phyloP scores from a whole-genome alignment of 495 filamentous ascomycete genomes.

The Apodospora peruviana region DNA sequence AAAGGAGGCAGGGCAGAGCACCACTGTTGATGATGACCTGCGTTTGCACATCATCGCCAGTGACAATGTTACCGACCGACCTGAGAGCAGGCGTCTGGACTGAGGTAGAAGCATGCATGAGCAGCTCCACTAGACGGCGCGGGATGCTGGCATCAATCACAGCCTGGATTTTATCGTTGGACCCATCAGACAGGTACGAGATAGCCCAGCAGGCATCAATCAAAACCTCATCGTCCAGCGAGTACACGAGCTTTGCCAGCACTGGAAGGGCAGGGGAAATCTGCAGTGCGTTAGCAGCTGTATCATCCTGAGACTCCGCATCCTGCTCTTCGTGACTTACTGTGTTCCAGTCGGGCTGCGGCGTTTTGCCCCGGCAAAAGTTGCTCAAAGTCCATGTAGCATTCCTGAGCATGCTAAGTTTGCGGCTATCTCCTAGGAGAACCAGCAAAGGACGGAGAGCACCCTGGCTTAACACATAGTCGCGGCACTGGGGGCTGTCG shows the following conservation, averaged over 20 bases:
- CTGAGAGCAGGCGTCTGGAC: constrained; percentile 97
- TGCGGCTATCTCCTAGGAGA: constrained; percentile 93
- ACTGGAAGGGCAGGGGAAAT: constrained; percentile 96
- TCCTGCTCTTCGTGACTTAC: too few species aligned
- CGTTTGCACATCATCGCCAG: constrained; percentile 97
- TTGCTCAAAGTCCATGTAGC: constrained; percentile 99
- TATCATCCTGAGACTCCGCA: too few species aligned
- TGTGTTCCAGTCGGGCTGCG: constrained; percentile 96
- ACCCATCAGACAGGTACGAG: constrained; percentile 97
- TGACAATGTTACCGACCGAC: constrained; percentile 98
- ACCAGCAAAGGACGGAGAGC: constrained; percentile 83
- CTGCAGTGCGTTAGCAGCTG: constrained; percentile 40
- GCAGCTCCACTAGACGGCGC: constrained; percentile 90
- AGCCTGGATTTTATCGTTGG: constrained; percentile 99
- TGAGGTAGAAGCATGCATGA: constrained; percentile 98
- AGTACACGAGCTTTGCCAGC: constrained; percentile 95
- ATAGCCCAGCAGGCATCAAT: constrained; percentile 99
- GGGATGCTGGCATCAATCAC: constrained; percentile 98
- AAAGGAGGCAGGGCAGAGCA: constrained; percentile 81
- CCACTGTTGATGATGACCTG: constrained; percentile 99
- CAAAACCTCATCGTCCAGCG: constrained; percentile 94
- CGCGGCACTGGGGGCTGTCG: constrained; percentile 94
- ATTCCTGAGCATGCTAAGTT: constrained; percentile 98
- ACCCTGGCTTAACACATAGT: constrained; percentile 86
- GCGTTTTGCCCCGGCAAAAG: constrained; percentile 99